phyloP scores from a whole-genome alignment of 371 early-diverging fungal genomes.

The Rhizomucor miehei region DNA sequence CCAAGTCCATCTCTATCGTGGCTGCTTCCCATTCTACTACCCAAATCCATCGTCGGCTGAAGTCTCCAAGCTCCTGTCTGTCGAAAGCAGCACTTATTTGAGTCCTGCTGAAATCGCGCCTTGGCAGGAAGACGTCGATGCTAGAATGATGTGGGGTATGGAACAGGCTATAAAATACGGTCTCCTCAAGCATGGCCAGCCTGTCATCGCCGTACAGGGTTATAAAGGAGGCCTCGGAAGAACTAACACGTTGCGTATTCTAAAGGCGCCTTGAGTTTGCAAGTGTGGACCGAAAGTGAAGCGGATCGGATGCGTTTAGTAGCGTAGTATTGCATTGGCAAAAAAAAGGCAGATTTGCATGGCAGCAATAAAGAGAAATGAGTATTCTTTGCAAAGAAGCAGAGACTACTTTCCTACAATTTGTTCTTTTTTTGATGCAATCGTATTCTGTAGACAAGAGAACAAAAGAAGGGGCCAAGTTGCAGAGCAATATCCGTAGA shows the following conservation, averaged over 20 bases:
- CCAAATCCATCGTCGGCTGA: slow-evolving; percentile 45
- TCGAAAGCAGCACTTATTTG: slow-evolving; percentile 18
- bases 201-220: slow-evolving; percentile 81
- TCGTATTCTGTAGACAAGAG: too few relatives aligned
- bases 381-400: too few relatives aligned
- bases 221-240: slow-evolving; percentile 79
- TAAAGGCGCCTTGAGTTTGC: slow-evolving; percentile 29
- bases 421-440: too few relatives aligned
- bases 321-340: too few relatives aligned
- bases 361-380: too few relatives aligned
- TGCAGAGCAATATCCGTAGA: too few relatives aligned
- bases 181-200: slow-evolving; percentile 62
- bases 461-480: too few relatives aligned
- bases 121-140: slow-evolving; percentile 89
- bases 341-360: too few relatives aligned
- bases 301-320: too few relatives aligned
- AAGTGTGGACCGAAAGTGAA: too few relatives aligned
- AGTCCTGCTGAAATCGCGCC: slow-evolving; percentile 40
- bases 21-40: slow-evolving; percentile 90
- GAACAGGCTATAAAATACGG: slow-evolving; percentile 47
- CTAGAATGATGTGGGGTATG: slow-evolving; percentile 76
- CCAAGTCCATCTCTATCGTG: slow-evolving; percentile 85
- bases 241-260: slow-evolving; percentile 81
- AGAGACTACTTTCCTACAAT: too few relatives aligned
- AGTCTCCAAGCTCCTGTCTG: slow-evolving; percentile 17